Conservation (phyloP, 2,329 filamentous ascomycete genomes). For the Leptodontidium sp. region DNA sequence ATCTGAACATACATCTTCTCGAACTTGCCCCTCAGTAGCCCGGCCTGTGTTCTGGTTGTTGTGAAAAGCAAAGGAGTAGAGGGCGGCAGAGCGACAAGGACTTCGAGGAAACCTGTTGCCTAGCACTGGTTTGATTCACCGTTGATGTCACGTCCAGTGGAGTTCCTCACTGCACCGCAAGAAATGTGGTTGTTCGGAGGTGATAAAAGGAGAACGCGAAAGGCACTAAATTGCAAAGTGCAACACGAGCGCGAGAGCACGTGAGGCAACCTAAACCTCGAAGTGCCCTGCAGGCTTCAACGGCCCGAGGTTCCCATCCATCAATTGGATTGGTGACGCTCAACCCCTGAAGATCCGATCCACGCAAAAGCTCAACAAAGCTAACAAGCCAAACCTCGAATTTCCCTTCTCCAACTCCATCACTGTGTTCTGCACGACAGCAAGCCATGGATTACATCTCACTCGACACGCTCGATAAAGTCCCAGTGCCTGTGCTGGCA, state of each 20-base stretch:
- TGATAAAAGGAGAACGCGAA: neutral
- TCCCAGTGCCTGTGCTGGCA: conserved; percentile 35
- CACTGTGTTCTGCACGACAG: neutral
- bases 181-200: neutral
- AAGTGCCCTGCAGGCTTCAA: too few species aligned
- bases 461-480: conserved; percentile 4
- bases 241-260: conserved; percentile 6
- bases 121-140: neutral
- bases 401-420: neutral
- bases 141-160: neutral
- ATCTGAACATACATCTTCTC: conserved; percentile 1
- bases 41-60: neutral
- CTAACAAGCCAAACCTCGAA: neutral
- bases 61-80: neutral
- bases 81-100: neutral
- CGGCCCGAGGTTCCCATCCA: too few species aligned
- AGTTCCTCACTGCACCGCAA: neutral
- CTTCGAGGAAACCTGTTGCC: neutral
- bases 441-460: conserved; percentile 5
- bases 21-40: conserved; percentile 5
- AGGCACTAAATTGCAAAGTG: neutral
- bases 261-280: neutral
- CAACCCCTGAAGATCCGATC: neutral
- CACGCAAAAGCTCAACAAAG: conserved; percentile 8
- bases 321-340: neutral